Evolutionary conservation across 2,329 filamentous ascomycete genomes (phyloP), one percentile per base, ranked within the genome.

Genomic region (Pseudopyrenochaeta lycopersici): DNA sequence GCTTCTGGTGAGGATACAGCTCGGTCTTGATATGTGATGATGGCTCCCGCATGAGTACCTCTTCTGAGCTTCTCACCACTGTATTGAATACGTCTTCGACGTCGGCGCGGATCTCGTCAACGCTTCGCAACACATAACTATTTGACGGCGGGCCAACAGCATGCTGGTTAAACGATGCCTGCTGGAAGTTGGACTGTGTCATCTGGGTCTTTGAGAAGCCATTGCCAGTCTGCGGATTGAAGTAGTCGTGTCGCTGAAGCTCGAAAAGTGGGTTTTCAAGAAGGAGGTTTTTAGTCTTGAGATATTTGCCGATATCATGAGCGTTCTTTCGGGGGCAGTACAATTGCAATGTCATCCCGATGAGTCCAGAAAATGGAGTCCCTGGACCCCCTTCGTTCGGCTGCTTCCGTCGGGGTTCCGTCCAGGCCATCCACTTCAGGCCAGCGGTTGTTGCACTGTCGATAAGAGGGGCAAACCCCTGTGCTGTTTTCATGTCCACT

Each of bases 71-170:
- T 64, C 88, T 88, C 21, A 88, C 85, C 33, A 97, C 85, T 7
- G 88, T 89, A 77, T 97, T 92, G 67, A 99, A 97, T 71, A 98
- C 91, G 36, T 87, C 88, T 73, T 91, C 85, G 18, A 97, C 90
- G 52, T 97, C 92, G 58, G 87, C 88, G 9, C 90, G 89, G 54
- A 97, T 89, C 75, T 98, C 92, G 65, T 98, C 94, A 0, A 88
- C 87, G 14, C 62, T 64, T 23, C 66, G 62, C 15, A 68, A 31
- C 4, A 62, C 59, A 32, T 62, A 69, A 52, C 52, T 64, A 36
- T 40, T 56, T 20, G 35, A 46, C 31, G 45, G 35, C 30, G 46
- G 55, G 11, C 49, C 49, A 10, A 49, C 38, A 51, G 57, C 36
- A 31, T 61, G 45, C 38, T 56, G 43, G 12, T 31, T 46, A 17